Conservation (phyloP, 495 filamentous ascomycete species). For the Saxophila tyrrhenica region DNA sequence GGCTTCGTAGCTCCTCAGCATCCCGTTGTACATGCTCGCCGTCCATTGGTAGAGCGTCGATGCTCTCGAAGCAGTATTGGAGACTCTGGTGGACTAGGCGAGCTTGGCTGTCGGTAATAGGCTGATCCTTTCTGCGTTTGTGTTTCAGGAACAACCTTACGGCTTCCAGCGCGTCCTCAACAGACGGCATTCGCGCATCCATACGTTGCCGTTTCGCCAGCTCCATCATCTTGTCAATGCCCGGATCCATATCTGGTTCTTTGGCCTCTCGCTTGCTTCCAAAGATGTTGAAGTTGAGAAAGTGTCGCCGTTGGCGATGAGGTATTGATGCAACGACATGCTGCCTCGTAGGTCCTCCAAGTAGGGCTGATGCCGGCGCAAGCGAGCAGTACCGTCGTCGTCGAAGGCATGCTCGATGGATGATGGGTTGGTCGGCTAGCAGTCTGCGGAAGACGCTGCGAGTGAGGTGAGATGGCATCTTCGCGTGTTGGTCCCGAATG, state of each 20-base stretch:
- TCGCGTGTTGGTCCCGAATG: conserved; percentile 3
- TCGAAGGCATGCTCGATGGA: conserved; percentile 31
- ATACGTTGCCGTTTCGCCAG: conserved; percentile 36
- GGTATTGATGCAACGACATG: conserved; percentile 8
- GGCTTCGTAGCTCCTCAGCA: neutral
- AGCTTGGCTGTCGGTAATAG: conserved; percentile 57
- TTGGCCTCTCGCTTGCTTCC: conserved; percentile 42
- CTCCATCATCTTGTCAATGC: conserved; percentile 45
- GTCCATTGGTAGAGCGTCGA: neutral
- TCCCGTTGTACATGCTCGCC: neutral
- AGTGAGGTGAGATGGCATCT: conserved; percentile 75
- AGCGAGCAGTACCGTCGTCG: conserved; percentile 13
- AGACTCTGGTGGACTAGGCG: conserved; percentile 45
- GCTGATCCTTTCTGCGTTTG: conserved; percentile 37
- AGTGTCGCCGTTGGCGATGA: conserved; percentile 34
- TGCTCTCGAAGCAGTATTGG: conserved; percentile 30
- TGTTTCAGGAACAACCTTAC: conserved; percentile 49
- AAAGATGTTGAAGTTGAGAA: conserved; percentile 44
- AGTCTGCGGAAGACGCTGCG: conserved; percentile 61
- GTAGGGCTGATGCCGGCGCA: conserved; percentile 2
- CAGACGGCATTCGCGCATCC: conserved; percentile 44
- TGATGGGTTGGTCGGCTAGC: conserved; percentile 50
- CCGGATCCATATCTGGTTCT: conserved; percentile 47
- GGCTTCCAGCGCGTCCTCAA: conserved; percentile 47
- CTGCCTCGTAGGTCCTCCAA: neutral